Base-by-base conservation (phyloP, 495 filamentous ascomycete species). In the Jackrogersella multiformis region DNA sequence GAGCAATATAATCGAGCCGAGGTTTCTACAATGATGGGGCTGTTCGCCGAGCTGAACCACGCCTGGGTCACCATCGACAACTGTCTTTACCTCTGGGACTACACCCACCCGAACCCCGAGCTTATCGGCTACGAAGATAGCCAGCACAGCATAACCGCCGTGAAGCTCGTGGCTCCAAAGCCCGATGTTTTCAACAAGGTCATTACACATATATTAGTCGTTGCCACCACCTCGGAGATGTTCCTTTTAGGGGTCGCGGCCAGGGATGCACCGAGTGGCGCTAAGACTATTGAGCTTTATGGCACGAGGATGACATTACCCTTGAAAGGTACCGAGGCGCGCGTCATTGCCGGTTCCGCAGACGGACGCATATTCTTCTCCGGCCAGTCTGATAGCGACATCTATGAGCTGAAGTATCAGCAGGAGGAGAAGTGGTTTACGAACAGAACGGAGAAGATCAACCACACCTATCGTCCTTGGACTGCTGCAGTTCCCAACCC, bases 21-120 rank as follows among this genome's bases (percentile, higher is more conserved):
- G 65, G 86, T 96, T 1, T 88, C 88, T 21, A 95, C 94, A 9
- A 86, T 84, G 72, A 96, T 98, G 89, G 95, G 95, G 18, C 78
- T 98, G 36, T 97, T 99, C 76, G 91, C 95, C 18, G 90, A 93
- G 74, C 76, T 99, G 67, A 92, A 92, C 61, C 94, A 97, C 79
- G 94, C 94, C 42, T 99, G 94, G 93, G 89, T 96, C 18, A 85
- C 91, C 0, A 96, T 99, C 72, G 95, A 99, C 78, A 97, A 95
- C 77, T 89, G 91, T 55, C 83, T 99, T 23, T 99, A 98, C 74
- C 82, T 99, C 10, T 99, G 95, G 95, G 95, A 99, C 77, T 99
- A 97, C 73, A 94, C 92, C 8, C 85, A 90, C 63, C 89, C 91
- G 24, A 89, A 92, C 70, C 90, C 94, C 20, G 90, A 95, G 69